These are phyloP conservation scores for Acanthamoeba healyi DNA, from an alignment of 208 protist species.

Conservation along the genomic window DNA sequence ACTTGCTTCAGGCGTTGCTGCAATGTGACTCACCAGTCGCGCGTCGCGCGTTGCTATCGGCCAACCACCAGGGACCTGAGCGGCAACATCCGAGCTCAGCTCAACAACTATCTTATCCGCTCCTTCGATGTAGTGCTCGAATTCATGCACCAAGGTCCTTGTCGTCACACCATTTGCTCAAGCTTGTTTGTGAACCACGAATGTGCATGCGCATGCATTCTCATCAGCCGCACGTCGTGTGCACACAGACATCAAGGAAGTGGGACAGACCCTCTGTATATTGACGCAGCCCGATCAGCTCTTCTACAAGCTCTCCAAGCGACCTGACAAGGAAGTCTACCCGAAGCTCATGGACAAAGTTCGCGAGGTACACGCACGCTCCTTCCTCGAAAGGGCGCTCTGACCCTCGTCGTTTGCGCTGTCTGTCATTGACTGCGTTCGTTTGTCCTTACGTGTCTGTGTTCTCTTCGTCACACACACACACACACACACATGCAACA, in stretches of 20 bases:
- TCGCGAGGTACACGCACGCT: neutral
- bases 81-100: neutral
- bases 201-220: too few species aligned
- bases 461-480: too few species aligned
- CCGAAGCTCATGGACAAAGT: slow-evolving; percentile 30
- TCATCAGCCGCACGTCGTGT: neutral
- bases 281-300: slow-evolving; percentile 48
- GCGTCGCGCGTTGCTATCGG: neutral
- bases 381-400: neutral
- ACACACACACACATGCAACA: neutral
- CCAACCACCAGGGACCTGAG: slow-evolving; percentile 1
- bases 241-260: slow-evolving; percentile 64
- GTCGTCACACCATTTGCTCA: neutral
- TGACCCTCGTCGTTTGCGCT: neutral
- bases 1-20: too few species aligned
- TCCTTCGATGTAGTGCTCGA: slow-evolving; percentile 14
- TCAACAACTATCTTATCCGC: slow-evolving; percentile 45
- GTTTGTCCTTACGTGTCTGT: too few species aligned
- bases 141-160: slow-evolving; percentile 23
- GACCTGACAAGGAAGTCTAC: neutral
- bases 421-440: too few species aligned
- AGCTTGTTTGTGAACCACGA: too few species aligned
- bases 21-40: too few species aligned
- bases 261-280: slow-evolving; percentile 53
- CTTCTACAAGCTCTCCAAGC: slow-evolving; percentile 65